phyloP scores from a whole-genome alignment of 176 grass and related monocot species.

The Areca catechu region DNA sequence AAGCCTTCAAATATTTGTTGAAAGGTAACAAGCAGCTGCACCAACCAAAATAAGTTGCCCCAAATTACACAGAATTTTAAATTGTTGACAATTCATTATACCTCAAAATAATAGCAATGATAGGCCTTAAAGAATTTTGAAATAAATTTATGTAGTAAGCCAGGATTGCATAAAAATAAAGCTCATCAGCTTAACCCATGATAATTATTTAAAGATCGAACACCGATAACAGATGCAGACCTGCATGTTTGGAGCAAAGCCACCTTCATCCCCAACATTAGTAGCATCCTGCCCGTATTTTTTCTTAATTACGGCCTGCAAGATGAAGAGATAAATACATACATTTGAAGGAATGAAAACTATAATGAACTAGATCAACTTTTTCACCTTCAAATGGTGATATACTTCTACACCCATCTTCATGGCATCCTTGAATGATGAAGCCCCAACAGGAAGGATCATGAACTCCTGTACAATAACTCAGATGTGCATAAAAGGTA shows the following conservation, averaged over 20 bases:
- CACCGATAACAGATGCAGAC: conserved; percentile 16
- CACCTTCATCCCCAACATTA: conserved; percentile 95
- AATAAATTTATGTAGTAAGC: no score
- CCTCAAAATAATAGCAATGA: no score
- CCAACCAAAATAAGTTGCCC: no score
- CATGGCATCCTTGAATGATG: conserved; percentile 94
- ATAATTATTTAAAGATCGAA: no score
- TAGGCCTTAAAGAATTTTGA: no score
- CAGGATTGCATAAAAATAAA: no score
- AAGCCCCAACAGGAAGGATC: conserved; percentile 86
- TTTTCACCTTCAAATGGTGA: conserved; percentile 72
- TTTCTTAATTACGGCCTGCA: conserved; percentile 82
- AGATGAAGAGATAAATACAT: neutral
- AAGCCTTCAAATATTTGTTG: no score
- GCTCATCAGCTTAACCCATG: no score
- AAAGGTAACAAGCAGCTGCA: no score
- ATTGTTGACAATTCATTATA: no score
- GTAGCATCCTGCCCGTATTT: conserved; percentile 97
- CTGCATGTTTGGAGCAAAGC: conserved; percentile 97
- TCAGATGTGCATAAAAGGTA: neutral
- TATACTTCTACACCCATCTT: conserved; percentile 98
- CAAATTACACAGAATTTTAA: no score
- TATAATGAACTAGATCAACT: neutral
- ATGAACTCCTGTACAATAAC: conserved; percentile 65
- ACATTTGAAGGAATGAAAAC: neutral